Evolutionary conservation across 352 stramenopile genomes (phyloP), one percentile per base, ranked within the genome.

Genomic region (Globisporangium paroecandrum): DNA sequence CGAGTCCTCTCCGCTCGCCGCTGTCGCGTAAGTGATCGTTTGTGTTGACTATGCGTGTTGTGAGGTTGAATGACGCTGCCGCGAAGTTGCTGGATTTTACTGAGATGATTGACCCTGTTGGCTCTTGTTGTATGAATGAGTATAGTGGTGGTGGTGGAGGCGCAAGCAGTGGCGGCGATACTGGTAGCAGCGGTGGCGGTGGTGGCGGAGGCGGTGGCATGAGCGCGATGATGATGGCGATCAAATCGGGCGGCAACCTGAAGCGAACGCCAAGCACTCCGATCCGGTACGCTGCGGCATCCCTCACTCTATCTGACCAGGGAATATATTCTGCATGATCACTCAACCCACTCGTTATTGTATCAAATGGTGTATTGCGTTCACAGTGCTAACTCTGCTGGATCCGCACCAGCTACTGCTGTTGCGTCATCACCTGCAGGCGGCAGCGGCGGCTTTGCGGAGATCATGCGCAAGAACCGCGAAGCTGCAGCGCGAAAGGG

Each of bases 391-490:
- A 41, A 32, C 4, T 61, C 55, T 8, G 25, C 41, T n/a, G 56
- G 20, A 22, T n/a, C 51, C 24, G 24, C n/a, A 3, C 57, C 55
- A 8, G 38, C 34, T 27, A 24, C 46, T 15, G 36, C 57, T 8
- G 49, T 60, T 6, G 32, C 62, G 49, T 63, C 68, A 1, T 68
- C 66, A 10, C 58, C 51, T 54, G 64, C 66, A 6, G 66, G 65
- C 24, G 69, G 81, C 15, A 76, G 75, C 22, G 82, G 85, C 22
- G 88, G 88, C 22, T 95, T 97, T 74, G 85, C 89, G 0, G 89
- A 97, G 66, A 97, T 97, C 72, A 97, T 97, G 86, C 81, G 86
- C 55, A 93, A 93, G 72, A 97, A 95, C 75, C 82, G 87, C 25
- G 87, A 95, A 65, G 89, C 89, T 18, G 86, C 87, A 2, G 87